Evolutionary conservation across 352 stramenopile genomes (phyloP).

Genomic region (Globisporangium uncinulatum): DNA sequence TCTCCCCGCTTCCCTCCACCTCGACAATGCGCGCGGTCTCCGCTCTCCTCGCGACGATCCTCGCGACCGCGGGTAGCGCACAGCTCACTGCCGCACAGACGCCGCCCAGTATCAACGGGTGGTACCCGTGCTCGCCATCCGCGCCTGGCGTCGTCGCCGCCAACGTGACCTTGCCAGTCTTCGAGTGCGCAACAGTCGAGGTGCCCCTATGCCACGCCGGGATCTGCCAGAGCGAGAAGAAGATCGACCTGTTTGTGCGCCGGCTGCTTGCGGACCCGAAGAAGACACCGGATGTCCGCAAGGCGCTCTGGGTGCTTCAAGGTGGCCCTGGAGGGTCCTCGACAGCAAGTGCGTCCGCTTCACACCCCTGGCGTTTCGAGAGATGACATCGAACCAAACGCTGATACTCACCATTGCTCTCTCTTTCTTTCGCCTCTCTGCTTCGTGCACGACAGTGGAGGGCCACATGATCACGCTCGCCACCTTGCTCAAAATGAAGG

Average conservation of each 20-base stretch:
- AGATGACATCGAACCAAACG: neutral
- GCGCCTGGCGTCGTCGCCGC: neutral
- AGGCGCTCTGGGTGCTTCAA: slow-evolving; percentile 20
- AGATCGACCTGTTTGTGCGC: slow-evolving; percentile 42
- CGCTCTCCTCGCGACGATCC: neutral
- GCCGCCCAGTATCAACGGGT: neutral
- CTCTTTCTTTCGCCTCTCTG: neutral
- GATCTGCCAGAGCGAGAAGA: slow-evolving; percentile 54
- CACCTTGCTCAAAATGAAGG: neutral
- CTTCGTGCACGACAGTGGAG: slow-evolving; percentile 4
- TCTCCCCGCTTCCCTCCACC: too few species aligned
- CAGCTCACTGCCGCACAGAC: neutral
- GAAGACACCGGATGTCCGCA: neutral
- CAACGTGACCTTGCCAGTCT: neutral
- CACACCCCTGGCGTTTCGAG: neutral
- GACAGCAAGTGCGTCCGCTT: slow-evolving; percentile 5
- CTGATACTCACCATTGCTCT: neutral
- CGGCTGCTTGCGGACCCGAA: slow-evolving; percentile 13
- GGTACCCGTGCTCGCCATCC: neutral
- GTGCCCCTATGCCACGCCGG: slow-evolving; percentile 66
- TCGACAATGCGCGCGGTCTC: neutral
- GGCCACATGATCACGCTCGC: slow-evolving; percentile 7
- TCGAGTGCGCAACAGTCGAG: slow-evolving; percentile 57
- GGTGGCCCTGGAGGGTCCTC: slow-evolving; percentile 19
- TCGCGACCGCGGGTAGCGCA: neutral